Evolutionary conservation across 2,329 filamentous ascomycete species (phyloP).

Genomic region (Cytospora chrysosperma): DNA sequence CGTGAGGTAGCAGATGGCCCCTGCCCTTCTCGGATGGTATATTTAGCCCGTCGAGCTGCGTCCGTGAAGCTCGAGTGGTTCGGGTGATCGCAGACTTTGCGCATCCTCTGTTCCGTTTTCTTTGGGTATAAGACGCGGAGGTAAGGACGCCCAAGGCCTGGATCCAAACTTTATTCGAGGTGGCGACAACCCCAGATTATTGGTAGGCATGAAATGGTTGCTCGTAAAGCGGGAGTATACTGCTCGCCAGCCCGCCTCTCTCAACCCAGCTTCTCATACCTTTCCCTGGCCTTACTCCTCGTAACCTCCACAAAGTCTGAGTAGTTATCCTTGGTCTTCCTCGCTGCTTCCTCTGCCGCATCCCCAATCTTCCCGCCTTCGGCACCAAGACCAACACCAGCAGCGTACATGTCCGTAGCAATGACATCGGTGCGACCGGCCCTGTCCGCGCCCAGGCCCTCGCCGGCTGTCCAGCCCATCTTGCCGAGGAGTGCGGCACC

Average conservation of each 20-base stretch:
- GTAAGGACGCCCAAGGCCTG: neutral
- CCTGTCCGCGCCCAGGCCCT: conserved; percentile 63
- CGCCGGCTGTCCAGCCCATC: conserved; percentile 69
- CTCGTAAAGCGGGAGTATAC: neutral
- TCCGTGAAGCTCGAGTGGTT: neutral
- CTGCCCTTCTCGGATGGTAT: neutral
- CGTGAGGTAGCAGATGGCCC: neutral
- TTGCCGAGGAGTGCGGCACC: conserved; percentile 68
- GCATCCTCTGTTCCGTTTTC: neutral
- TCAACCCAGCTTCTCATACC: conserved; percentile 56
- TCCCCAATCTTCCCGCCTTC: conserved; percentile 69
- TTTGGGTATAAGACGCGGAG: neutral
- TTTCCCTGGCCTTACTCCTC: conserved; percentile 64
- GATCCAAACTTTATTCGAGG: neutral
- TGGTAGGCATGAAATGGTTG: no score
- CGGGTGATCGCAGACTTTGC: neutral
- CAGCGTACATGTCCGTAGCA: conserved; percentile 62
- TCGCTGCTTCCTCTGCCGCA: conserved; percentile 61
- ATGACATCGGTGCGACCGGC: conserved; percentile 64
- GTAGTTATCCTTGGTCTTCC: conserved; percentile 60
- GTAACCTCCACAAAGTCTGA: conserved; percentile 63
- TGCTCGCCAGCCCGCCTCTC: neutral
- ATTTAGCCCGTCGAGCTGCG: neutral
- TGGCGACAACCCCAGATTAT: neutral
- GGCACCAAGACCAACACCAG: conserved; percentile 68